A percentile compares a stretch with the other conserved stretches of the same genome.
Evolutionary conservation across 768 basidiomycete genomes (phyloP).

Genomic region (Hemileccinum impolitum): DNA sequence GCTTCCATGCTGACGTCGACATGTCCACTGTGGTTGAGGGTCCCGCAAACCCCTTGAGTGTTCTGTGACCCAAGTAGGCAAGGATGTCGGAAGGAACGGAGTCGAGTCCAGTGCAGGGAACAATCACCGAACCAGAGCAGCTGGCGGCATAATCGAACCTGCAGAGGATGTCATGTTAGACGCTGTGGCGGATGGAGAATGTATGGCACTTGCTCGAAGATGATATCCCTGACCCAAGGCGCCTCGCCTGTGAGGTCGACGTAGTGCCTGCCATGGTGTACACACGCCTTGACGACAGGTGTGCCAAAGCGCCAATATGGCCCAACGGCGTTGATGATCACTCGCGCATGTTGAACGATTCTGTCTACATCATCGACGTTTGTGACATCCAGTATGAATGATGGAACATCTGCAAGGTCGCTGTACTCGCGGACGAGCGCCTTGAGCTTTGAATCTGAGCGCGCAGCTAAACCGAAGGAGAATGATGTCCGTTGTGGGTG

Average conservation of each 20-base stretch:
- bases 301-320: conserved; percentile 72
- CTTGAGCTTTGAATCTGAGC: conserved; percentile 62
- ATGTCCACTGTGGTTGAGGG: conserved; percentile 40
- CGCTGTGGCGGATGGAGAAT: conserved; percentile 3
- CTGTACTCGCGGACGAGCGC: conserved; percentile 44
- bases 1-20: conserved; percentile 50
- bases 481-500: conserved; percentile 62
- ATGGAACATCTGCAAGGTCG: conserved; percentile 39
- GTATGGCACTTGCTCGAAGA: conserved; percentile 44
- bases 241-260: conserved; percentile 81
- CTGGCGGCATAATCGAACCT: conserved; percentile 74
- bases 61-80: conserved; percentile 65
- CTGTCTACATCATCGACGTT: conserved; percentile 50
- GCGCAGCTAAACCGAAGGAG: conserved; percentile 65
- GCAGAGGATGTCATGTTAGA: conserved; percentile 13
- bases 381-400: conserved; percentile 59
- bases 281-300: conserved; percentile 79
- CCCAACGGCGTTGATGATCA: conserved; percentile 77
- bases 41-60: conserved; percentile 50
- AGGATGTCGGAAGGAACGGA: conserved; percentile 74
- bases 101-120: conserved; percentile 77
- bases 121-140: conserved; percentile 67
- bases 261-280: conserved; percentile 72
- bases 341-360: conserved; percentile 53
- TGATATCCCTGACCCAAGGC: conserved; percentile 61